Evolutionary conservation across 805 yeast genomes (phyloP).

Genomic region (Teunomyces pallodes): DNA sequence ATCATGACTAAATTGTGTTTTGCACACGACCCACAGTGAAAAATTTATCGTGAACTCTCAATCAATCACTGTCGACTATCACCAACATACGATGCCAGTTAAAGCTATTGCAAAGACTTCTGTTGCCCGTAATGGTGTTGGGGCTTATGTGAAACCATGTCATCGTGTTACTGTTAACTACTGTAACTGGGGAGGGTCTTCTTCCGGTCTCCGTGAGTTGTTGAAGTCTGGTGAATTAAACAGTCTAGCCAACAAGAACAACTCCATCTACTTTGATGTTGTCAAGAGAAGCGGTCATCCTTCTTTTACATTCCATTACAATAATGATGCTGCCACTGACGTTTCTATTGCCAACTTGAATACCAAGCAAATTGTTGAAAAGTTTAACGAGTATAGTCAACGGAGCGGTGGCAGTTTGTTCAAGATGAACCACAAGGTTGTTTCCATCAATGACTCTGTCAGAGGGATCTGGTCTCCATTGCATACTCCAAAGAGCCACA

Average conservation of each 20-base stretch:
- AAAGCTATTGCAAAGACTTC: slow-evolving; percentile 60
- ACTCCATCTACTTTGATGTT: slow-evolving; percentile 71
- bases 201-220: slow-evolving; percentile 76
- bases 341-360: slow-evolving; percentile 78
- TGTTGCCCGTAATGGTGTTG: slow-evolving; percentile 70
- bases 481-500: slow-evolving; percentile 54
- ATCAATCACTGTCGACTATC: not conserved
- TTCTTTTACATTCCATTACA: slow-evolving; percentile 42
- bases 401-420: slow-evolving; percentile 65
- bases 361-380: slow-evolving; percentile 58
- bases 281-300: slow-evolving; percentile 82
- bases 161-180: slow-evolving; percentile 70
- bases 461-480: slow-evolving; percentile 99
- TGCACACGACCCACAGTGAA: slow-evolving; percentile 6
- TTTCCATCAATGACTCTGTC: slow-evolving; percentile 75
- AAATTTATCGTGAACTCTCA: slow-evolving; percentile 4
- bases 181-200: slow-evolving; percentile 96
- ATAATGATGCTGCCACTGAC: slow-evolving; percentile 30
- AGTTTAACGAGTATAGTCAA: slow-evolving; percentile 61
- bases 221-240: slow-evolving; percentile 51
- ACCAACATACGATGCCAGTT: slow-evolving; percentile 45
- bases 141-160: slow-evolving; percentile 74
- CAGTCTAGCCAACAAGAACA: slow-evolving; percentile 56
- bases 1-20: not conserved
- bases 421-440: slow-evolving; percentile 71